Conservation (phyloP, 2,329 filamentous ascomycete genomes). For the Elsinoe ampelina region DNA sequence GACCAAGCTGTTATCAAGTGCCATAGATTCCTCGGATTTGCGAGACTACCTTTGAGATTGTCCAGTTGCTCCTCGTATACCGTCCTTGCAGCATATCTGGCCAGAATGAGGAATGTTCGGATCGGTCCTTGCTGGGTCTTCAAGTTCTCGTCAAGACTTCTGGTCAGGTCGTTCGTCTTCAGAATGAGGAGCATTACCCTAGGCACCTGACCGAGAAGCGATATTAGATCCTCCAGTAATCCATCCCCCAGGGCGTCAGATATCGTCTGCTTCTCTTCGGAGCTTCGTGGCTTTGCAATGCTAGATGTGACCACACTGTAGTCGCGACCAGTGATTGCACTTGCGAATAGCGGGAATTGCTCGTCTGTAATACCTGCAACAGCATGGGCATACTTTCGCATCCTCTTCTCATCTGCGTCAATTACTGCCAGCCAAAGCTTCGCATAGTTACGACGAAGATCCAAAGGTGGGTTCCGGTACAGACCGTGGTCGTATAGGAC, state of each 20-base stretch:
- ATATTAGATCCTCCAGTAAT: conserved; percentile 77
- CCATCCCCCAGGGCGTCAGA: conserved; percentile 76
- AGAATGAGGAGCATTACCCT: conserved; percentile 88
- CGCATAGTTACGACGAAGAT: conserved; percentile 75
- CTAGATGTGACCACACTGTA: conserved; percentile 61
- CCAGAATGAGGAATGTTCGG: conserved; percentile 55
- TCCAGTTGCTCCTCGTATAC: conserved; percentile 55
- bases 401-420: conserved; percentile 71
- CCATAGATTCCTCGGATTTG: conserved; percentile 45
- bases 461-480: conserved; percentile 79
- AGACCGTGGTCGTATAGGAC: conserved; percentile 95
- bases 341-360: conserved; percentile 90
- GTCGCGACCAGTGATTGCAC: conserved; percentile 90
- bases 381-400: conserved; percentile 82
- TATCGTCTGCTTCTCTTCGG: conserved; percentile 78
- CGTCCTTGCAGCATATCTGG: conserved; percentile 52
- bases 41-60: conserved; percentile 38
- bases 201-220: conserved; percentile 79
- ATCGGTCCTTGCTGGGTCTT: conserved; percentile 59
- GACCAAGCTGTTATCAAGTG: conserved; percentile 44
- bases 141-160: conserved; percentile 83
- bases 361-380: conserved; percentile 82
- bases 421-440: conserved; percentile 97
- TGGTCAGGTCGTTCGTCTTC: conserved; percentile 94
- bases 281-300: conserved; percentile 53